Percentiles rank a stretch among this genome's conserved stretches.
phyloP scores from a whole-genome alignment of 768 basidiomycete species.

The Agrocybe pediades region DNA sequence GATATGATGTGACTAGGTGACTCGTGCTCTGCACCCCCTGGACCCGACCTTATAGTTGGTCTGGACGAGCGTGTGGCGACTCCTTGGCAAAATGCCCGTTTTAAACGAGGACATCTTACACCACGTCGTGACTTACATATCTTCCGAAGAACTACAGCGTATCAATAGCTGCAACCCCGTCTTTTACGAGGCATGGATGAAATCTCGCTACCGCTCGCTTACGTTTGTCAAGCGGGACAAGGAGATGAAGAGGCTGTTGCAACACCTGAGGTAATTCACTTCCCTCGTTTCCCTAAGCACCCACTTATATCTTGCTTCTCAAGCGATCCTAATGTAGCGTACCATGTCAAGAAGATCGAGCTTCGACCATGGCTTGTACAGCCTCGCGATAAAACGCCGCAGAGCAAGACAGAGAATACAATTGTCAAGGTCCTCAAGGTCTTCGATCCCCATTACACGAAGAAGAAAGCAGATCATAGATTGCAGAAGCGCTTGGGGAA shows the following conservation, averaged over 20 bases:
- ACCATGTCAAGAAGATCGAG: conserved; percentile 33
- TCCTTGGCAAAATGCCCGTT: conserved; percentile 3
- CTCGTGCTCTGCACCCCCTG: not conserved
- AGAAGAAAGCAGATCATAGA: conserved; percentile 32
- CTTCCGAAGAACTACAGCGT: conserved; percentile 18
- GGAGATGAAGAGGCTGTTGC: conserved; percentile 29
- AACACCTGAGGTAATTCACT: conserved; percentile 28
- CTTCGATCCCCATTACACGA: conserved; percentile 30
- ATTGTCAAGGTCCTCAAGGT: conserved; percentile 27
- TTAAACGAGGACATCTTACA: conserved; percentile 32
- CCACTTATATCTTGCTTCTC: not conserved
- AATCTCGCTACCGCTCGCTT: conserved; percentile 25
- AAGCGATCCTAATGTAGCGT: conserved; percentile 29
- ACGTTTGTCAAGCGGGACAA: conserved; percentile 26
- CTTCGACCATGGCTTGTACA: conserved; percentile 45
- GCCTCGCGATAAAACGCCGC: conserved; percentile 31
- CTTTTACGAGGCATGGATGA: conserved; percentile 28
- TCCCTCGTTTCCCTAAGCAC: not conserved
- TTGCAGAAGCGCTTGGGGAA: conserved; percentile 37
- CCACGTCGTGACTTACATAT: conserved; percentile 27
- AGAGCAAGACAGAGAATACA: conserved; percentile 27
- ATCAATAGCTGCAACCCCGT: conserved; percentile 27
- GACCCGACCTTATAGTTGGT: not conserved
- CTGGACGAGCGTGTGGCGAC: not conserved
- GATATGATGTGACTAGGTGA: not conserved